Evolutionary conservation across 2,329 filamentous ascomycete genomes (phyloP).

Genomic region (Aspergillus amoenus): DNA sequence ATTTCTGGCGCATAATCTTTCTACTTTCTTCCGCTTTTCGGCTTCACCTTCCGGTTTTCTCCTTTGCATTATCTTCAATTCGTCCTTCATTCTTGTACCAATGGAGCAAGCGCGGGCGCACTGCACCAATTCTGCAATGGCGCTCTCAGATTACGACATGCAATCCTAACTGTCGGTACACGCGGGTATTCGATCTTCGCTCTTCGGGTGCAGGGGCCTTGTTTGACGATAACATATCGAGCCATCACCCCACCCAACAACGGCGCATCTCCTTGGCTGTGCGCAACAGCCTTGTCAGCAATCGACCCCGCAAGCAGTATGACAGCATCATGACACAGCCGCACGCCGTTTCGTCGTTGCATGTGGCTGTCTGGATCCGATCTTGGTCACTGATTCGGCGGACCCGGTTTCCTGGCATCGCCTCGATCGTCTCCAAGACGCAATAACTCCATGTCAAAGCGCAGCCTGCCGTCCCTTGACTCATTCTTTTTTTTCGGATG

Average conservation of each 20-base stretch:
- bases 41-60: background rate
- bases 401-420: background rate
- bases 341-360: conserved; percentile 8
- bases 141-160: conserved; percentile 17
- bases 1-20: conserved; percentile 6
- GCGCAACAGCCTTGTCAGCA: conserved; percentile 14
- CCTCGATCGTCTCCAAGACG: conserved; percentile 4
- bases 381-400: conserved; percentile 4
- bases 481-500: conserved; percentile 10
- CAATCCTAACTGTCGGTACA: conserved; percentile 8
- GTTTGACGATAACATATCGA: conserved; percentile 12
- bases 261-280: conserved; percentile 11
- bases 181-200: conserved; percentile 13
- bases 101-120: conserved; percentile 19
- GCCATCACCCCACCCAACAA: conserved; percentile 8
- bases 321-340: conserved; percentile 16
- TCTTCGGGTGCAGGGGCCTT: conserved; percentile 9
- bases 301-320: conserved; percentile 17
- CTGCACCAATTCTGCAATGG: conserved; percentile 17
- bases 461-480: conserved; percentile 4
- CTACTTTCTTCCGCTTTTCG: conserved; percentile 1
- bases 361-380: conserved; percentile 10
- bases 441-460: conserved; percentile 12
- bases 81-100: background rate
- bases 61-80: background rate